Conservation (phyloP, 176 grass and related monocot species). For the Avena atlantica region DNA sequence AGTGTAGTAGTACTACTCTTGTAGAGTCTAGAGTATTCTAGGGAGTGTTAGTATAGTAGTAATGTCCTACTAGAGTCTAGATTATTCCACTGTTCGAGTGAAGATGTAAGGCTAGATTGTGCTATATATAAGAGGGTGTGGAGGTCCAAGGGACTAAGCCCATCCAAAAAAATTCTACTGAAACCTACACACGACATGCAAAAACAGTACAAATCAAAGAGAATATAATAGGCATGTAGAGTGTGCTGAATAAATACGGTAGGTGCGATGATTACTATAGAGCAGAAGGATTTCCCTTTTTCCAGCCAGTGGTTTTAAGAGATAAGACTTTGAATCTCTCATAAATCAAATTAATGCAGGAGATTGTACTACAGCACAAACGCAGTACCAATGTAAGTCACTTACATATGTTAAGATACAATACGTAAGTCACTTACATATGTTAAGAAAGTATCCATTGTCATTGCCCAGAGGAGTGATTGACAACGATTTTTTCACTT, state of each 20-base stretch:
- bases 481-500: slow-evolving; percentile 78
- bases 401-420: slow-evolving; percentile 79
- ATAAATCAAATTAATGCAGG: neutral
- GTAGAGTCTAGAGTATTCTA: too few species aligned
- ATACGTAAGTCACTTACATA: slow-evolving; percentile 60
- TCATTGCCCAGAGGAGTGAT: slow-evolving; percentile 65
- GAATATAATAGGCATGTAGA: neutral
- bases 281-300: slow-evolving; percentile 27
- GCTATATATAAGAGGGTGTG: too few species aligned
- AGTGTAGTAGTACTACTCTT: too few species aligned
- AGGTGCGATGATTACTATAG: neutral
- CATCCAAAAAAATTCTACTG: too few species aligned
- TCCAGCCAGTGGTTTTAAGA: slow-evolving; percentile 31
- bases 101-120: too few species aligned
- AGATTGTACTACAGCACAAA: neutral
- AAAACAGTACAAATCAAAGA: neutral
- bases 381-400: slow-evolving; percentile 1
- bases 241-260: slow-evolving; percentile 3
- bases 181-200: neutral
- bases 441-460: slow-evolving; percentile 77
- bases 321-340: slow-evolving; percentile 10
- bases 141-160: too few species aligned
- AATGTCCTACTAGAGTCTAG: too few species aligned
- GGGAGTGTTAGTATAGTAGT: too few species aligned
- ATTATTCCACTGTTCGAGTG: too few species aligned